phyloP scores from a whole-genome alignment of 805 yeast genomes.

The Candida nemodendra region DNA sequence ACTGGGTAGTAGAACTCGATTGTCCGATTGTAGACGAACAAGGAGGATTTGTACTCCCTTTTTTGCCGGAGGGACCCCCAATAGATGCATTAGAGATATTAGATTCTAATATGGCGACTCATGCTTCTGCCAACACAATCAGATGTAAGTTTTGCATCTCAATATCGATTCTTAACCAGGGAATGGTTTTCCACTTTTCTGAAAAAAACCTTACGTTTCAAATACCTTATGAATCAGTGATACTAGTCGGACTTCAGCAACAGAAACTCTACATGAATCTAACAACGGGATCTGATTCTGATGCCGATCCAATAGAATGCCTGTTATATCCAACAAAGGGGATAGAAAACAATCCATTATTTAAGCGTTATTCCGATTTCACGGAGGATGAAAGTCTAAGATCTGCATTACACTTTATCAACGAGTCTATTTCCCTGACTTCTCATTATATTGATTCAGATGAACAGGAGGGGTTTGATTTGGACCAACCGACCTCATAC shows the following conservation, averaged over 20 bases:
- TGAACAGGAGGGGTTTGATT: slow-evolving; percentile 12
- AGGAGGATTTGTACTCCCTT: slow-evolving; percentile 10
- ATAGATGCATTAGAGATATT: neutral
- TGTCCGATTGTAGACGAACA: slow-evolving; percentile 5
- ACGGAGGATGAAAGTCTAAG: slow-evolving; percentile 18
- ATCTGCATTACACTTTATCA: slow-evolving; percentile 18
- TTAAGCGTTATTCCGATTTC: slow-evolving; percentile 17
- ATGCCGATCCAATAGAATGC: slow-evolving; percentile 14
- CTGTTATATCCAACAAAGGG: slow-evolving; percentile 11
- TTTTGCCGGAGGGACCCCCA: neutral
- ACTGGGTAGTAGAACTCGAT: slow-evolving; percentile 14
- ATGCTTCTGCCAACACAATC: neutral
- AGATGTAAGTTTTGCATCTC: slow-evolving; percentile 15
- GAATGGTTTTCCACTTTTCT: slow-evolving; percentile 20
- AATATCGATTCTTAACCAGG: slow-evolving; percentile 26
- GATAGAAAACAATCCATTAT: slow-evolving; percentile 20
- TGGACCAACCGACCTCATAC: neutral
- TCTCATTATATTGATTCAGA: slow-evolving; percentile 16
- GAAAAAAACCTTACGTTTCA: slow-evolving; percentile 9
- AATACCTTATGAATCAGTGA: slow-evolving; percentile 24
- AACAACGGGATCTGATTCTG: slow-evolving; percentile 3
- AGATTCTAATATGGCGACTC: neutral
- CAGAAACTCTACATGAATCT: slow-evolving; percentile 12
- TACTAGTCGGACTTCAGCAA: slow-evolving; percentile 18
- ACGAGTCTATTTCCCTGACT: slow-evolving; percentile 22